Evolutionary conservation across 441 rosid species (phyloP), one percentile per base, ranked within the genome.

Genomic region (Aquilaria agallochum): DNA sequence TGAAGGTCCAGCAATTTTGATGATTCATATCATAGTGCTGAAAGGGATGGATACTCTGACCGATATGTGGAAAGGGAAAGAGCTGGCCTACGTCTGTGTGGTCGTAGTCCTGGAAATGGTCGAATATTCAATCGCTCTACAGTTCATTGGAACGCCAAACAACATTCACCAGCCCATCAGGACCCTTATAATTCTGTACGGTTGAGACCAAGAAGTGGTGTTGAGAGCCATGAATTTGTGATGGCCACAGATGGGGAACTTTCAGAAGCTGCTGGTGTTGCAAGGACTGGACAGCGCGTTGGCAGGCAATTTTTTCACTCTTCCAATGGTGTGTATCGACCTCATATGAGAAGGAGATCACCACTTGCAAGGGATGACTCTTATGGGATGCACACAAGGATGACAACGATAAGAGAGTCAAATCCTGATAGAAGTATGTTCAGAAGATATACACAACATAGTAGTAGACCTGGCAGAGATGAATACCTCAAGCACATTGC

Each of bases 401-500:
- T 63, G 53, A 56, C 65, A 45, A 55, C 70, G 15, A 36, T 67
- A 27, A 65, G 83, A 69, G 86, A 78, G 44, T 53, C 40, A 45
- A 74, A 77, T 71, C 76, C 80, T 30, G 76, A 65, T 61, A 68
- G 76, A 73, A 67, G 59, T 58, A 66, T 72, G 60, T 72, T 71
- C 63, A 71, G 86, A 63, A 78, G 79, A 65, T 76, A 57, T 55
- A 58, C 67, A 27, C 70, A 62, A 46, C 72, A 69, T 47, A 59
- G 49, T 33, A 50, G 57, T 46, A 64, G 77, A 47, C 77, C 72
- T 58, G 8, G 53, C 49, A 70, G 80, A 62, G 75, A 71, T 60
- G 81, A 76, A 64, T 75, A 69, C 63, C 59, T 60, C 59, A 66
- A 72, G 61, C 68, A 73, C 7, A 27, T 68, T 5, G 67, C 72